Evolutionary conservation across 129 eudicot species (phyloP).

Genomic region (Pseudognaphalium luteoalbum): DNA sequence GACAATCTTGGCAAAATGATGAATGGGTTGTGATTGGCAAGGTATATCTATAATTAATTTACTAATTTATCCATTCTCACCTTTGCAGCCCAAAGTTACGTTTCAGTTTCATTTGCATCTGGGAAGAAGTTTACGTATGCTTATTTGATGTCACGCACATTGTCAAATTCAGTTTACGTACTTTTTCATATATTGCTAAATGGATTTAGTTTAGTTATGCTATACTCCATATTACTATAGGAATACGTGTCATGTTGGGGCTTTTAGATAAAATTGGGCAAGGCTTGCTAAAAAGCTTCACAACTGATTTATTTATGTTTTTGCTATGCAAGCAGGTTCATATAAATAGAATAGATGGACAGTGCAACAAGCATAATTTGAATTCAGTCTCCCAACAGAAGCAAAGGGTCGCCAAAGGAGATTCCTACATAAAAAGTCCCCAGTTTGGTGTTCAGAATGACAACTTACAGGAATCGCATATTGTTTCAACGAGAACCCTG

Average conservation of each 20-base stretch:
- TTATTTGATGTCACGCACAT: slow-evolving; percentile 1
- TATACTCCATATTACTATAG: neutral
- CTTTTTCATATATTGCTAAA: neutral
- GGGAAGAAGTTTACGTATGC: neutral
- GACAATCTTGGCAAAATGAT: slow-evolving; percentile 70
- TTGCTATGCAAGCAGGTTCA: slow-evolving; percentile 41
- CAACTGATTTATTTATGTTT: slow-evolving; percentile 1
- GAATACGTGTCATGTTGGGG: neutral
- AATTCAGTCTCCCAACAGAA: slow-evolving; percentile 28
- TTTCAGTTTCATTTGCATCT: neutral
- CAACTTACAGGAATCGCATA: slow-evolving; percentile 38
- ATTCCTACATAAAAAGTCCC: slow-evolving; percentile 24
- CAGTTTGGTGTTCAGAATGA: slow-evolving; percentile 25
- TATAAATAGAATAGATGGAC: slow-evolving; percentile 28
- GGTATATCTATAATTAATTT: slow-evolving; percentile 44
- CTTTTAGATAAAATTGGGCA: neutral
- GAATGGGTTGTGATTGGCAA: slow-evolving; percentile 67
- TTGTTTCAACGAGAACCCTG: slow-evolving; percentile 40
- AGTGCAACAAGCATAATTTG: slow-evolving; percentile 26
- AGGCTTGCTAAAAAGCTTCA: neutral
- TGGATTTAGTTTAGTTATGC: neutral
- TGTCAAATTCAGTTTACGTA: neutral
- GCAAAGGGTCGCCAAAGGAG: slow-evolving; percentile 20
- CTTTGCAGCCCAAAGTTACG: neutral
- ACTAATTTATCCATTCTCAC: neutral